phyloP scores from a whole-genome alignment of 768 basidiomycete species.

The Amanita phalloides region DNA sequence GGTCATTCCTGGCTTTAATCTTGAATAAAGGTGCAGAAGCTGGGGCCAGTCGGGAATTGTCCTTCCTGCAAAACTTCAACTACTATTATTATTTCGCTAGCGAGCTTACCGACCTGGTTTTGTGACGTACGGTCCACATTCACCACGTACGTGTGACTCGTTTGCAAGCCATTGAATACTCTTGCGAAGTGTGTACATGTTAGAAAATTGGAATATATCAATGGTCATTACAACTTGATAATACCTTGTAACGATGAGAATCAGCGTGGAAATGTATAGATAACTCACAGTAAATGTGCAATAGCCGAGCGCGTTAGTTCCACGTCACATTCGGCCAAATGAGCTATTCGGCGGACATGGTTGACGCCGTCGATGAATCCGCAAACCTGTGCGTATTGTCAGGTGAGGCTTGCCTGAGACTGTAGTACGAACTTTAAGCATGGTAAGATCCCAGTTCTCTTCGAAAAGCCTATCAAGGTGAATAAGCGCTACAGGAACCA shows the following conservation, averaged over 20 bases:
- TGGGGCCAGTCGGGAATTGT: slow-evolving; percentile 78
- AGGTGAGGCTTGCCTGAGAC: not conserved
- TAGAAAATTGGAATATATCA: slow-evolving; percentile 96
- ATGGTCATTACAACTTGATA: slow-evolving; percentile 96
- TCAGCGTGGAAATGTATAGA: not conserved
- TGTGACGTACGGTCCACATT: slow-evolving; percentile 90
- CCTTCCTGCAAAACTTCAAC: slow-evolving; percentile 27
- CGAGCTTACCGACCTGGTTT: slow-evolving; percentile 41
- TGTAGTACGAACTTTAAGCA: slow-evolving; percentile 52
- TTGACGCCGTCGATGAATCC: slow-evolving; percentile 84
- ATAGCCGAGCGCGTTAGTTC: slow-evolving; percentile 78
- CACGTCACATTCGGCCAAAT: slow-evolving; percentile 83
- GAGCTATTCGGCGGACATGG: slow-evolving; percentile 84
- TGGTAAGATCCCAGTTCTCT: slow-evolving; percentile 94
- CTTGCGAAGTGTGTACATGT: slow-evolving; percentile 89
- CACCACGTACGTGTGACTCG: slow-evolving; percentile 73
- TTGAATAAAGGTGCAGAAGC: slow-evolving; percentile 78
- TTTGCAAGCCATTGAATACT: slow-evolving; percentile 82
- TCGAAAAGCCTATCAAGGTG: slow-evolving; percentile 73
- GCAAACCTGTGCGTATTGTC: slow-evolving; percentile 42
- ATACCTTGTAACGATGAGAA: slow-evolving; percentile 40
- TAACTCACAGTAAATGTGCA: slow-evolving; percentile 77
- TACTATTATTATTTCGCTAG: not conserved
- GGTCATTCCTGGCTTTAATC: slow-evolving; percentile 73
- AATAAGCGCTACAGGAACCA: slow-evolving; percentile 86